Percentiles rank a stretch among this genome's conserved stretches.
These are phyloP conservation scores for Parietaria judaica DNA, from an alignment of 306 rosid genomes.

Conservation along the genomic window DNA sequence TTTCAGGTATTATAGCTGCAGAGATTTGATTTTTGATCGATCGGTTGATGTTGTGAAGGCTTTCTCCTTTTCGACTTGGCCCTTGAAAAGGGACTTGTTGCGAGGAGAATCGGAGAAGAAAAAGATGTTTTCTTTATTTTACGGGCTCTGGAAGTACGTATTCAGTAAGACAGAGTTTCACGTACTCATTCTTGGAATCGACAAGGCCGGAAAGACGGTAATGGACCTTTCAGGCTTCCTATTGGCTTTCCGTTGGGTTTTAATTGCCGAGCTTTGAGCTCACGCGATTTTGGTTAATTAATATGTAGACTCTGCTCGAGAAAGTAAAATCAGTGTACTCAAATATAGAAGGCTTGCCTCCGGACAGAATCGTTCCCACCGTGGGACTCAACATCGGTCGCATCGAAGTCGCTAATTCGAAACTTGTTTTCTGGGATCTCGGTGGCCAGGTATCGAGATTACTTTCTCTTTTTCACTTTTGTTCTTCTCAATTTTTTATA, in stretches of 20 bases:
- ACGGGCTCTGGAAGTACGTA: slow-evolving; percentile 90
- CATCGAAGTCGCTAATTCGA: slow-evolving; percentile 66
- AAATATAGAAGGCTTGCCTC: slow-evolving; percentile 79
- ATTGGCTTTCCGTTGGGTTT: neutral
- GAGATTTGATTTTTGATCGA: slow-evolving; percentile 14
- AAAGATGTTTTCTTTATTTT: slow-evolving; percentile 84
- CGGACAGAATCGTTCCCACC: slow-evolving; percentile 95
- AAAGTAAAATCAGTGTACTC: slow-evolving; percentile 81
- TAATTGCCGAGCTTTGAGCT: neutral
- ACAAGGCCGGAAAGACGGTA: slow-evolving; percentile 99
- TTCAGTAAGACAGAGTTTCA: slow-evolving; percentile 91
- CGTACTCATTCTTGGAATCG: slow-evolving; percentile 91
- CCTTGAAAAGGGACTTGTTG: slow-evolving; percentile 22
- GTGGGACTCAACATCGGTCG: slow-evolving; percentile 99
- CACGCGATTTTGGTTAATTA: slow-evolving; percentile 3
- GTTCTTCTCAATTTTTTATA: neutral
- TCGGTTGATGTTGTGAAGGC: slow-evolving; percentile 27
- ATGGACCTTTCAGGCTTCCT: slow-evolving; percentile 21
- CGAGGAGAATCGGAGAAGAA: slow-evolving; percentile 20
- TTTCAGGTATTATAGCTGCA: slow-evolving; percentile 20
- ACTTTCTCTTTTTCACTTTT: neutral
- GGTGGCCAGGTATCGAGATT: slow-evolving; percentile 87
- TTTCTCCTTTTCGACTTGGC: slow-evolving; percentile 29
- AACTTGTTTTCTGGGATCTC: slow-evolving; percentile 95
- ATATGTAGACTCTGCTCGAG: slow-evolving; percentile 82